Base-by-base conservation (phyloP, 148 eudicot species). In the Heliamphora exappendiculata region DNA sequence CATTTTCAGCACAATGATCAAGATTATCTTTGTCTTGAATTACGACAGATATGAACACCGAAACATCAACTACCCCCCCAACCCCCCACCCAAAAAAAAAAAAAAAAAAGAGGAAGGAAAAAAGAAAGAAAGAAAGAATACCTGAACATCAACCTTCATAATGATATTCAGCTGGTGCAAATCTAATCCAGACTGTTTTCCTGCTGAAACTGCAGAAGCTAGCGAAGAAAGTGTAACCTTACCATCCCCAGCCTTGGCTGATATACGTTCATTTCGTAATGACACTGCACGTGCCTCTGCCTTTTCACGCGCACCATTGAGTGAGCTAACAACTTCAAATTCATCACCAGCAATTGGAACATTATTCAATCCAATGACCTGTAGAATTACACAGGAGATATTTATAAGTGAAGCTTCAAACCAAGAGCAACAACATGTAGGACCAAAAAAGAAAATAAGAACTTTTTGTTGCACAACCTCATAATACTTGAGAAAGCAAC, bases 341-440 rank as follows among this genome's bases (percentile, higher is more conserved):
- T 89, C 96, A 77, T 95, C 98, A 76, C 98, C 98, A 68, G 98
- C 98, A 62, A 81, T 77, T 19, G 98, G 97, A 68, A 95, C 98
- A 82, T 87, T 88, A 73, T 91, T 89, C 77, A 95, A 81, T 71
- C 98, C 98, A 71, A 92, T 90, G 55, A 94, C 92, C 98, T 94
- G 86, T 50, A 70, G 24, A 58, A 70, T 44, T 45, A 54, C 26
- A 22, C 67, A 68, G 42, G 44, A 44, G 36, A 75, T 24, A 50
- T 22, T n/a, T 31, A 20, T 58, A 37, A 72, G 37, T 41, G 62
- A 37, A 59, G 59, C 22, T 49, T 67, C 7, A 26, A 49, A 44
- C 7, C 5, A 63, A 66, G 33, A 76, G 28, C 58, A 37, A 66
- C 42, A 20, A 73, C 37, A 67, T 53, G 31, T 47, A 74, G 36